Conservation (phyloP, 176 grass and related monocot genomes). For the barley (Hordeum vulgare) region DNA sequence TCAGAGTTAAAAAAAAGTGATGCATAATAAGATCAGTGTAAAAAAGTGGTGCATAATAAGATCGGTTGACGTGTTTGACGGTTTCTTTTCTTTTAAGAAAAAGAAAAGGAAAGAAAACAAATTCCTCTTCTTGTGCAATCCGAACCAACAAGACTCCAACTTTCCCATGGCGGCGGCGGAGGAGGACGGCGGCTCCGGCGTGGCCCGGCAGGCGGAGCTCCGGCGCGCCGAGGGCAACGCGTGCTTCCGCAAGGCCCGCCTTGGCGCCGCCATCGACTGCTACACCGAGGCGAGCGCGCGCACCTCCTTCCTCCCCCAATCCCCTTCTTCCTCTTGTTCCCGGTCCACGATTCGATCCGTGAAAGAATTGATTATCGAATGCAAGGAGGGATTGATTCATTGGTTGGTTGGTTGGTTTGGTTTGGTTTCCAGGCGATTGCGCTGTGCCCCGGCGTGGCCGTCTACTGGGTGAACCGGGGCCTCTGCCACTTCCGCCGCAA, state of each 20-base stretch:
- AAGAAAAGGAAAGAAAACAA: not conserved
- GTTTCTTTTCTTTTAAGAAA: not conserved
- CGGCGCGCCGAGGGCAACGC: constrained; percentile 67
- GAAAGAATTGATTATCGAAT: not conserved
- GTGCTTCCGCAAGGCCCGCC: constrained; percentile 67
- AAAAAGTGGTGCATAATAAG: no score
- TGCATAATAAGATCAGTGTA: no score
- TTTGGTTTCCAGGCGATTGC: constrained; percentile 58
- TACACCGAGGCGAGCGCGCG: constrained; percentile 68
- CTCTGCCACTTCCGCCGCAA: constrained; percentile 61
- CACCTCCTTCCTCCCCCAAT: not conserved
- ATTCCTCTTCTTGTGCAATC: not conserved
- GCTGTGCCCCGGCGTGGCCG: constrained; percentile 60
- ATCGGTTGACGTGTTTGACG: no score
- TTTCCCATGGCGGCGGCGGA: constrained; percentile 20
- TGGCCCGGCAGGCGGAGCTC: constrained; percentile 70
- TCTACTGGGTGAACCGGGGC: constrained; percentile 79
- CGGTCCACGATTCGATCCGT: not conserved
- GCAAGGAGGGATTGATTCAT: not conserved
- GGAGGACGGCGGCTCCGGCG: constrained; percentile 5
- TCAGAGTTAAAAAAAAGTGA: no score
- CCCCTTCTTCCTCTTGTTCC: not conserved
- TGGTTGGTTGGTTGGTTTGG: not conserved
- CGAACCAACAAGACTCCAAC: not conserved
- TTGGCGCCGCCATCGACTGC: constrained; percentile 87